These are phyloP conservation scores for Tricholoma furcatifolium DNA, from an alignment of 768 basidiomycete species.

Conservation along the genomic window DNA sequence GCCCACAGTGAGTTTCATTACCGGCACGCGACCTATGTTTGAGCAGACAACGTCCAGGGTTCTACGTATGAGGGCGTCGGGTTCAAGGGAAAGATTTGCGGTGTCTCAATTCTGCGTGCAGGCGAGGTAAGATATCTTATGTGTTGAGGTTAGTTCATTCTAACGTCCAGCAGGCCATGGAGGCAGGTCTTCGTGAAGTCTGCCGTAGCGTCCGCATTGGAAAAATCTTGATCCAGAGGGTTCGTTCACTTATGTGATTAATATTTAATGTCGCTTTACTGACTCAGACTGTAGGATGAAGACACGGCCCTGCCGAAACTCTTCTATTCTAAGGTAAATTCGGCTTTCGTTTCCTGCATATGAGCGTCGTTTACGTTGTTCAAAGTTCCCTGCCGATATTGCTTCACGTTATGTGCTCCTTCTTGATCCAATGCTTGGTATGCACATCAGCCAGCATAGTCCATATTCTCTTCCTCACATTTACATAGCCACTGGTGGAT, in stretches of 20 bases:
- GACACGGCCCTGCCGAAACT: constrained; percentile 92
- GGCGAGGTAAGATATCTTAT: constrained; percentile 62
- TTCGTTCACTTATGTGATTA: constrained; percentile 31
- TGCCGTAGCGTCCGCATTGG: constrained; percentile 93
- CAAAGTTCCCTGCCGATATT: constrained; percentile 90
- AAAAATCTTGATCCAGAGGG: constrained; percentile 96
- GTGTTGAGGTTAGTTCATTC: neutral
- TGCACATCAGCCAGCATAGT: constrained; percentile 17
- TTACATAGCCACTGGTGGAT: constrained; percentile 83
- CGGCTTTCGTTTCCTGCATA: neutral
- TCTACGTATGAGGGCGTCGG: constrained; percentile 86
- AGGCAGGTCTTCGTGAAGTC: constrained; percentile 93
- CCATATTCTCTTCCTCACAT: neutral
- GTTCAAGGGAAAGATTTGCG: constrained; percentile 96
- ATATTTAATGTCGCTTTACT: neutral
- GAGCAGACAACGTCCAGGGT: constrained; percentile 43
- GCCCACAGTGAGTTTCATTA: constrained; percentile 60
- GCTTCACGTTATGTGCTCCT: constrained; percentile 88
- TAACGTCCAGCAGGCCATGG: constrained; percentile 74
- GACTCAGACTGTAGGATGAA: constrained; percentile 67
- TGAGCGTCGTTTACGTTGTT: neutral
- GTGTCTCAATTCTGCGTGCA: constrained; percentile 91
- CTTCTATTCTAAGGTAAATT: constrained; percentile 78
- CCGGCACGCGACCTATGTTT: neutral
- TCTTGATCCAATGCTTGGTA: constrained; percentile 97